Percentiles rank a stretch among this genome's conserved stretches.
phyloP scores from a whole-genome alignment of 495 filamentous ascomycete species.

The Aspergillus affinis region DNA sequence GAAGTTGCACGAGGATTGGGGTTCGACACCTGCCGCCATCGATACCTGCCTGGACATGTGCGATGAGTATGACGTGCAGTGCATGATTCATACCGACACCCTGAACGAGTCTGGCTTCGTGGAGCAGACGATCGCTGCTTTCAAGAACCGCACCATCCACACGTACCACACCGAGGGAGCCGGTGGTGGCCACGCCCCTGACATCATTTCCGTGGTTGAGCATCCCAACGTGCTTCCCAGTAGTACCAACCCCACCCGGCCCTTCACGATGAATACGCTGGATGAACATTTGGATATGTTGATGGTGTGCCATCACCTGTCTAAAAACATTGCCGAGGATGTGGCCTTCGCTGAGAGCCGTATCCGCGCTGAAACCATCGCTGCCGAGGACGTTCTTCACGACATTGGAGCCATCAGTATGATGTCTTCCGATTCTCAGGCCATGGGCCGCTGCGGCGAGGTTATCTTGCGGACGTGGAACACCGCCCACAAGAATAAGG shows the following conservation, averaged over 20 bases:
- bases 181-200: slow-evolving; percentile 92
- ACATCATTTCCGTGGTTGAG: slow-evolving; percentile 94
- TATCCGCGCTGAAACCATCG: slow-evolving; percentile 95
- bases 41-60: slow-evolving; percentile 86
- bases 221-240: slow-evolving; percentile 90
- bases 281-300: slow-evolving; percentile 99
- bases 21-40: slow-evolving; percentile 87
- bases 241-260: slow-evolving; percentile 90
- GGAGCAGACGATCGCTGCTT: slow-evolving; percentile 83
- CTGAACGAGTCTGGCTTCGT: slow-evolving; percentile 98
- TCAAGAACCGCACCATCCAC: slow-evolving; percentile 91
- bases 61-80: slow-evolving; percentile 89
- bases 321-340: slow-evolving; percentile 90
- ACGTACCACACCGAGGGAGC: slow-evolving; percentile 99
- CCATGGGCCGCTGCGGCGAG: slow-evolving; percentile 96
- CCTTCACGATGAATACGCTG: slow-evolving; percentile 89
- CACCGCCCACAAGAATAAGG: slow-evolving; percentile 97
- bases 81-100: slow-evolving; percentile 96
- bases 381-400: slow-evolving; percentile 95
- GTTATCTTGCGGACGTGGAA: slow-evolving; percentile 96
- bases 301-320: slow-evolving; percentile 97
- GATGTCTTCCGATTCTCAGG: slow-evolving; percentile 97
- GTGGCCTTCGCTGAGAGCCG: slow-evolving; percentile 94
- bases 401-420: slow-evolving; percentile 95
- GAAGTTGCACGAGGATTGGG: slow-evolving; percentile 99